Evolutionary conservation across 805 yeast species (phyloP), one percentile per base, ranked within the genome.

Genomic region (Teunomyces funiuensis): DNA sequence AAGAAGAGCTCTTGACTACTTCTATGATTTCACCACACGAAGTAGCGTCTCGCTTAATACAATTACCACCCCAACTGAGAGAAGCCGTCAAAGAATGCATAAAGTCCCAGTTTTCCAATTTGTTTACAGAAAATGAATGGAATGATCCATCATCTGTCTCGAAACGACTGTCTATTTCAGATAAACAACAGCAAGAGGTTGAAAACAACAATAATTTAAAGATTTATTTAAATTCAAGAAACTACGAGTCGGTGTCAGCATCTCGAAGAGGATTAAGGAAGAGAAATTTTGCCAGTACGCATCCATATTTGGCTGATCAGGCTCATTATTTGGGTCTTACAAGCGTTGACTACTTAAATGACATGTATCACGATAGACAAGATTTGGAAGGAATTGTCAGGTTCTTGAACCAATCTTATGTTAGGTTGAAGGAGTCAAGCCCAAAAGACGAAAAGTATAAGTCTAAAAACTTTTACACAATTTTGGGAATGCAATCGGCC

Each of bases 221-320:
- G 15, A 42, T 47, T n/a, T 50, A 47, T 36, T 33, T 50, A 17
- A 50, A 50, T 17, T 39, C 49, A 9, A 36, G 51, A 16, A 47
- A 45, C 38, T 41, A 34, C 30, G 50, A 49, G 30, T 11, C 34
- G 3, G 30, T 28, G 5, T 23, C 43, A 2, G 16, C 33, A 8
- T 43, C 51, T 10, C 37, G 65, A 39, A 33, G 73, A 39, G 62
- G 71, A 19, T 51, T 67, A 11, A 49, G 76, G 3, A 66, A 69
- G 47, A 52, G 76, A 19, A 71, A 65, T 18, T 71, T 71, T 41
- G 66, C 76, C 3, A 65, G 71, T 49, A 57, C 72, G 3, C 73
- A 69, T 49, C 76, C 76, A 1, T 71, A 71, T 45, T 46, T 71
- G 19, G 69, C 72, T 8, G 76, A 71, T 47, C 70, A 67, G 42